These are phyloP conservation scores for Coniferiporia weirii DNA, from an alignment of 1,284 basidiomycete genomes.

Conservation along the genomic window DNA sequence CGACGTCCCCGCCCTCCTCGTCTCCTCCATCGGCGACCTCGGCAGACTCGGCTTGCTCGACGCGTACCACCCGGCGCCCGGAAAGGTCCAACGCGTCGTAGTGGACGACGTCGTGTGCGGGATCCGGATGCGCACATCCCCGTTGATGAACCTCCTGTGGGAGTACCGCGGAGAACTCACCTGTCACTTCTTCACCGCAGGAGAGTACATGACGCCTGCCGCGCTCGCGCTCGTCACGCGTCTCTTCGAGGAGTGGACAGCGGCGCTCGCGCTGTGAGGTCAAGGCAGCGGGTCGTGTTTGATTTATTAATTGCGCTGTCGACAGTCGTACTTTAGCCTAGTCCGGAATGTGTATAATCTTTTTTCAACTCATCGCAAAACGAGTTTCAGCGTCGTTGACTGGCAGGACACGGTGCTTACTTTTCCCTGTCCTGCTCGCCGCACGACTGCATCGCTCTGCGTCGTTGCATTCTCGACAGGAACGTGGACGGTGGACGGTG, in stretches of 20 bases:
- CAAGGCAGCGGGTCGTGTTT: no score
- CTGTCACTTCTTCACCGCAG: conserved; percentile 18
- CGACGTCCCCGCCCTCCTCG: conserved; percentile 8
- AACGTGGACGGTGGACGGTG: no score
- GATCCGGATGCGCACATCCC: conserved; percentile 14
- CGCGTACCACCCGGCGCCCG: not conserved
- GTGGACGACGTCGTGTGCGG: conserved; percentile 17
- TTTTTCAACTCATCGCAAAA: no score
- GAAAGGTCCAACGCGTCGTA: not conserved
- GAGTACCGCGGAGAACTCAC: conserved; percentile 16
- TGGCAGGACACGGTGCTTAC: no score
- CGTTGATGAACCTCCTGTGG: conserved; percentile 18
- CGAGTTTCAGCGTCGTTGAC: no score
- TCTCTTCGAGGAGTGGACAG: conserved; percentile 9
- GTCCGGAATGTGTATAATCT: no score
- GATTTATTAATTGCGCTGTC: no score
- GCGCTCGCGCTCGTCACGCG: not conserved
- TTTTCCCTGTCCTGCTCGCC: no score
- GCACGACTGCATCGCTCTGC: no score
- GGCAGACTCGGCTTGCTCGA: conserved; percentile 12
- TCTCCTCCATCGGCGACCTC: conserved; percentile 20
- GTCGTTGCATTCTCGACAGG: no score
- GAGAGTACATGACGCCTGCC: conserved; percentile 11
- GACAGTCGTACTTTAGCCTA: no score
- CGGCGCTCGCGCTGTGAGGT: no score